Evolutionary conservation across 2,329 filamentous ascomycete genomes (phyloP), one percentile per base, ranked within the genome.

Genomic region (Penicillium sp.): DNA sequence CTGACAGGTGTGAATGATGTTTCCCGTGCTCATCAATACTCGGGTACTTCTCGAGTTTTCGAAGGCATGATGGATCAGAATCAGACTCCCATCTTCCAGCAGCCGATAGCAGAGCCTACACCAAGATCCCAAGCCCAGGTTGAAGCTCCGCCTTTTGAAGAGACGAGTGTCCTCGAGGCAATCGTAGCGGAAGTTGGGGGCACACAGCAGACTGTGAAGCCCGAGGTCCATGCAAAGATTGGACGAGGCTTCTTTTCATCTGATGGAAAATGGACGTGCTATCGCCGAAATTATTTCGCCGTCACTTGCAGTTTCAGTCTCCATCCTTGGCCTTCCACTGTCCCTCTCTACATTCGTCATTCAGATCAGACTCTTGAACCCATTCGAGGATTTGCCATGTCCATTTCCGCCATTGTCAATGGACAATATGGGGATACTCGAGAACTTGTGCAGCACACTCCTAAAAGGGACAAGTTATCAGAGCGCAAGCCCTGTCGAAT

Each of bases 201-300:
- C 3, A 51, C 56, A 9, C 58, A 61, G 45, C 69, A 72, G 41
- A 75, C 78, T 1, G 80, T 94, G 59, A 86, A 85, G 58, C 81
- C 88, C 18, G 86, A 89, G 13, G 89, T 96, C 58, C 80, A 86
- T 28, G 89, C 89, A 33, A 87, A 85, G 63, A 90, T 95, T 54
- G 89, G 95, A 70, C 95, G 95, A 64, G 91, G 91, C 0, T 95
- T 95, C 74, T 95, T 96, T 68, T 77, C 85, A 33, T 82, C 81
- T 3, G 91, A 95, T 50, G 80, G 83, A 16, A 89, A 92, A 63
- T 96, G 90, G 90, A 96, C 91, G 0, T 95, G 91, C 74, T 96
- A 96, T 69, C 82, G 91, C 31, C 82, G 92, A 41, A 96, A 96
- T 70, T 96, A 96, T 73, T 94, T 96, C 69, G 87, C 89, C 0